phyloP scores from a whole-genome alignment of 495 filamentous ascomycete species.

The Neurospora sp. region DNA sequence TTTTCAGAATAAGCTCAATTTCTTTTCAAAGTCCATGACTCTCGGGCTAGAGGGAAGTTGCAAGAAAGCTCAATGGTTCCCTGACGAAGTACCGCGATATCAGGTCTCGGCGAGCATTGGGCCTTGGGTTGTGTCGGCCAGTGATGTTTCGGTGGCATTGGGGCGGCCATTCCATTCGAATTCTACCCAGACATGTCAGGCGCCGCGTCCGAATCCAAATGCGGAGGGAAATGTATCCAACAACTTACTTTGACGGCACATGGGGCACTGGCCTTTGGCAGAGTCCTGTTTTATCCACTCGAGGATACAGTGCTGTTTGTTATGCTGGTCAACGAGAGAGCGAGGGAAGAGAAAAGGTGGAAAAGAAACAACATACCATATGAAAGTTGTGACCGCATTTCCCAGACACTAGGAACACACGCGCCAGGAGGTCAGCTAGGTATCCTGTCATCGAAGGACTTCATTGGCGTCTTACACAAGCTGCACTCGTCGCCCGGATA shows the following conservation, averaged over 20 bases:
- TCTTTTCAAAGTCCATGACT: too few species aligned
- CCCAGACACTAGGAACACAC: conserved; percentile 58
- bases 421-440: neutral
- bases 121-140: conserved; percentile 10
- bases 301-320: conserved; percentile 81
- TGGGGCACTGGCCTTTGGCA: conserved; percentile 88
- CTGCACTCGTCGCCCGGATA: conserved; percentile 94
- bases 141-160: conserved; percentile 10
- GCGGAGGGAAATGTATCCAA: neutral
- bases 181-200: conserved; percentile 29
- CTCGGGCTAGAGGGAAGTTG: neutral
- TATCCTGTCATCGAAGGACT: neutral
- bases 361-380: conserved; percentile 51
- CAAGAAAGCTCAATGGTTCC: neutral
- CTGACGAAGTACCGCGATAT: neutral
- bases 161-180: conserved; percentile 52
- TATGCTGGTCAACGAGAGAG: neutral
- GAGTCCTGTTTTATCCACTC: conserved; percentile 94
- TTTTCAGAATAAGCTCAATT: neutral
- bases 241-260: conserved; percentile 87
- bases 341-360: neutral
- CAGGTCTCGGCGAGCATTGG: neutral
- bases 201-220: neutral
- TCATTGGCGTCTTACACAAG: conserved; percentile 50
- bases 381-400: conserved; percentile 97